Evolutionary conservation across 768 basidiomycete species (phyloP).

Genomic region (Pulveroboletus sp.): DNA sequence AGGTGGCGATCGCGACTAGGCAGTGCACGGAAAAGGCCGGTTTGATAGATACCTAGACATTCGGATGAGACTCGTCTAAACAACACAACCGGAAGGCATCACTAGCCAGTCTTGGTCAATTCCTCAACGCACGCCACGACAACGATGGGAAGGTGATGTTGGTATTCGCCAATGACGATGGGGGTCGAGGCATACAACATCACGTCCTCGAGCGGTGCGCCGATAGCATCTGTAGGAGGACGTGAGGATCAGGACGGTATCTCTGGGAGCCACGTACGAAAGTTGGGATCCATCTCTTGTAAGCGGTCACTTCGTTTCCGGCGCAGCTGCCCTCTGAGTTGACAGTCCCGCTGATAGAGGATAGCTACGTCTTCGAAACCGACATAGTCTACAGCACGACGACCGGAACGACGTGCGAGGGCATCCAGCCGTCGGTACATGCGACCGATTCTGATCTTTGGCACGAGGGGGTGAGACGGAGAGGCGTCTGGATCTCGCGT

Average conservation of each 20-base stretch:
- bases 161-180: slow-evolving; percentile 34
- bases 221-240: slow-evolving; percentile 31
- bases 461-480: slow-evolving; percentile 9
- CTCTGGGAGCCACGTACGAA: slow-evolving; percentile 16
- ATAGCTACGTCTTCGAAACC: slow-evolving; percentile 19
- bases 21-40: slow-evolving; percentile 38
- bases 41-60: slow-evolving; percentile 38
- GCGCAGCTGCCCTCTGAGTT: slow-evolving; percentile 23
- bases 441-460: slow-evolving; percentile 16
- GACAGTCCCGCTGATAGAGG: slow-evolving; percentile 15
- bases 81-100: not conserved
- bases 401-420: slow-evolving; percentile 17
- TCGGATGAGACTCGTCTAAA: not conserved
- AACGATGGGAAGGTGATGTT: slow-evolving; percentile 36
- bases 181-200: slow-evolving; percentile 30
- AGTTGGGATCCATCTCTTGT: slow-evolving; percentile 20
- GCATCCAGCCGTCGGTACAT: slow-evolving; percentile 26
- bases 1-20: slow-evolving; percentile 39
- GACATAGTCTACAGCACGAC: slow-evolving; percentile 28
- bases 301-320: slow-evolving; percentile 15
- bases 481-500: not conserved
- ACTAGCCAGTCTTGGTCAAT: slow-evolving; percentile 40
- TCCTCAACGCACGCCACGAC: slow-evolving; percentile 43
- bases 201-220: slow-evolving; percentile 32
- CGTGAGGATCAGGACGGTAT: not conserved